Evolutionary conservation across 208 protist genomes (phyloP).

Genomic region (Histomonas meleagridis): DNA sequence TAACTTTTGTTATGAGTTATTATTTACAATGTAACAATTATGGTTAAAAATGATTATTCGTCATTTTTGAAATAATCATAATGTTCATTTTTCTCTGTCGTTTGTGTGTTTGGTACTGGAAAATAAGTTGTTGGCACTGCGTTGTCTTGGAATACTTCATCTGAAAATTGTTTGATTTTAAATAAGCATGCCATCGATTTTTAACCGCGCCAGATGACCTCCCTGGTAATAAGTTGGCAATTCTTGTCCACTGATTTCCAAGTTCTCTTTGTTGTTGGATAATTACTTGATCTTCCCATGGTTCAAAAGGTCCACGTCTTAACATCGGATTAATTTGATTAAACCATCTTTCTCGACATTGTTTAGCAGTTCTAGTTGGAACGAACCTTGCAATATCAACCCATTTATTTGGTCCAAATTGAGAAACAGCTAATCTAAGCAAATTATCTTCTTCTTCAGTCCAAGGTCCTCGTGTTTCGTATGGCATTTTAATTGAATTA

Average conservation of each 20-base stretch:
- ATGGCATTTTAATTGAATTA: no score
- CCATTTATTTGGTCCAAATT: conserved; percentile 11
- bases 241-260: background rate
- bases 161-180: no score
- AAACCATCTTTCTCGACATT: conserved; percentile 24
- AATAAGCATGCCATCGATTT: background rate
- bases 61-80: no score
- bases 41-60: no score
- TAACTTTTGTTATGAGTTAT: no score
- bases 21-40: no score
- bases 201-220: background rate
- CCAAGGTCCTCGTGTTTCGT: background rate
- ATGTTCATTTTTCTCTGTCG: no score
- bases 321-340: background rate
- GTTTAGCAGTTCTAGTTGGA: conserved; percentile 20
- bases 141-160: no score
- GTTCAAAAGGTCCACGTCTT: background rate
- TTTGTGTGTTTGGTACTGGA: no score
- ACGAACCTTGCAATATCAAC: background rate
- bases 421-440: background rate
- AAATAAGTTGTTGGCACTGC: no score
- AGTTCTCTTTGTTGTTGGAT: conserved; percentile 32
- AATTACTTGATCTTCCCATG: conserved; percentile 17
- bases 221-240: background rate
- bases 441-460: background rate